Conservation (phyloP, 257 asterid genomes). For the Ballota nigra region DNA sequence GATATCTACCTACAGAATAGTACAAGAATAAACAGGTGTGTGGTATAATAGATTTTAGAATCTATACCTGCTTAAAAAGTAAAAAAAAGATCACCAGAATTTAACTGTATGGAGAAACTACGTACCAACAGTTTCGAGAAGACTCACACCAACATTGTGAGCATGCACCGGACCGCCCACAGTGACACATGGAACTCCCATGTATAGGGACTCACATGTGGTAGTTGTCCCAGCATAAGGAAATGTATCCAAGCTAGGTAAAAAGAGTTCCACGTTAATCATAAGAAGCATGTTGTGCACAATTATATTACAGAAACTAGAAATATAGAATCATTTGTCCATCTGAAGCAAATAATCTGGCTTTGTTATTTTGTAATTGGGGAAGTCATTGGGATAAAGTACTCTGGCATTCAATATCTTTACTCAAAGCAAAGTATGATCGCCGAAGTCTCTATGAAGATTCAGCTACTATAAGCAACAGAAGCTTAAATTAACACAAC, state of each 20-base stretch:
- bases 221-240: conserved; percentile 99
- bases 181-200: conserved; percentile 99
- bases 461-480: neutral
- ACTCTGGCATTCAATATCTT: neutral
- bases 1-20: conserved; percentile 5
- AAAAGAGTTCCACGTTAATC: conserved; percentile 14
- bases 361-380: neutral
- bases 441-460: neutral
- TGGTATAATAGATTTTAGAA: neutral
- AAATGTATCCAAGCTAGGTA: conserved; percentile 90
- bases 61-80: conserved; percentile 4
- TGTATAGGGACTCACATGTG: conserved; percentile 93
- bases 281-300: conserved; percentile 6
- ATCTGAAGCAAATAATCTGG: neutral
- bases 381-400: neutral
- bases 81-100: neutral
- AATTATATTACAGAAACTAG: conserved; percentile 11
- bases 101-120: neutral
- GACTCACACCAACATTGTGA: conserved; percentile 94
- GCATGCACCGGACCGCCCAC: conserved; percentile 97
- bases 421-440: neutral
- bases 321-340: neutral
- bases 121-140: conserved; percentile 86
- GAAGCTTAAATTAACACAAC: neutral
- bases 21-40: conserved; percentile 6